Percentiles rank a stretch among this genome's conserved stretches.
Evolutionary conservation across 495 filamentous ascomycete genomes (phyloP).

Genomic region (Zalerion maritima): DNA sequence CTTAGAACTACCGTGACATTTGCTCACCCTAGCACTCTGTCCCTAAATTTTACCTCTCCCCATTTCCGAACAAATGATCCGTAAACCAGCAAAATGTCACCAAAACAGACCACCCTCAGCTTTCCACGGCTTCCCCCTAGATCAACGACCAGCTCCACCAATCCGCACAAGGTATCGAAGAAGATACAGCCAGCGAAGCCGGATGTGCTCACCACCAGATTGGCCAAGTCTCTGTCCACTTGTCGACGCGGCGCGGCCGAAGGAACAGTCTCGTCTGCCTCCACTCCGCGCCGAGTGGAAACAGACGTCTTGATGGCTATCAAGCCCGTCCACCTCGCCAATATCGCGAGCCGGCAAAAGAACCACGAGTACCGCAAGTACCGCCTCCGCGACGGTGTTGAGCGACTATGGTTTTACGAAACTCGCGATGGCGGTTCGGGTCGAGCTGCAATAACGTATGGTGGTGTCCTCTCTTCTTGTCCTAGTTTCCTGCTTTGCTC

Average conservation of each 20-base stretch:
- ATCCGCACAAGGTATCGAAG: constrained; percentile 5
- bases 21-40: no score
- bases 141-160: no score
- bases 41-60: no score
- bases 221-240: constrained; percentile 6
- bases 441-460: constrained; percentile 5
- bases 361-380: constrained; percentile 29
- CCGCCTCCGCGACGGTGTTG: constrained; percentile 18
- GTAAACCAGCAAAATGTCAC: no score
- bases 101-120: no score
- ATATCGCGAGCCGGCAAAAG: constrained; percentile 18
- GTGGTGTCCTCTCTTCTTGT: constrained; percentile 1
- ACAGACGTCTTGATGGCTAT: constrained; percentile 22
- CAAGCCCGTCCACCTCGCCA: constrained; percentile 19
- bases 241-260: constrained; percentile 2
- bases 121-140: no score
- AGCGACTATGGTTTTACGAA: constrained; percentile 24
- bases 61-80: no score
- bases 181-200: no score
- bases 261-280: constrained; percentile 4
- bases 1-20: no score
- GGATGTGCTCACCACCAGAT: no score
- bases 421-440: constrained; percentile 6
- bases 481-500: no score
- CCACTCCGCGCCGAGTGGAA: constrained; percentile 1